Evolutionary conservation across 768 basidiomycete species (phyloP).

Genomic region (Gymnopilus dilepis): DNA sequence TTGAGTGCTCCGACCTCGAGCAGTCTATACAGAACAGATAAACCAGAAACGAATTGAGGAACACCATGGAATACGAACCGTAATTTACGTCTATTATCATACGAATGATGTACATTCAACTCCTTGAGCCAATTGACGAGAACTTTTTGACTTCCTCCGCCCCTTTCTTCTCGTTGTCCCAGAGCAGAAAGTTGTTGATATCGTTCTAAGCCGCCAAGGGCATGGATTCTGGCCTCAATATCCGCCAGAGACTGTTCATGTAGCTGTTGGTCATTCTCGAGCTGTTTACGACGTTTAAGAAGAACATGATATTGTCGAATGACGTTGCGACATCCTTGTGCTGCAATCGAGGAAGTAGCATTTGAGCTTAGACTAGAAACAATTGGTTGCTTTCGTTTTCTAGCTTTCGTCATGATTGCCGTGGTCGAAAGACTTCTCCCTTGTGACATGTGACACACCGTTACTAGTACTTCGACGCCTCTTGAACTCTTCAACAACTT

Average conservation of each 20-base stretch:
- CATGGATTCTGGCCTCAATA: conserved; percentile 66
- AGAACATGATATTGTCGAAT: conserved; percentile 86
- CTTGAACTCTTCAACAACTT: not conserved
- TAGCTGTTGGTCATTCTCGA: conserved; percentile 40
- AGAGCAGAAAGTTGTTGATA: conserved; percentile 86
- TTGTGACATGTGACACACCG: no score
- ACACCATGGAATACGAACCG: conserved; percentile 37
- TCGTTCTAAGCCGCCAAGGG: conserved; percentile 75
- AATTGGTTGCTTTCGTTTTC: conserved; percentile 43
- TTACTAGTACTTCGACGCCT: no score
- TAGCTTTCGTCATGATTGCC: conserved; percentile 40
- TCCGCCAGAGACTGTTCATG: conserved; percentile 44
- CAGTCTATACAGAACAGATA: conserved; percentile 51
- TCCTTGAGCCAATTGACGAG: conserved; percentile 78
- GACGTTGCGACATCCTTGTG: conserved; percentile 66
- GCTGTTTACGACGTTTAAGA: conserved; percentile 67
- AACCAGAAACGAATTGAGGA: not conserved
- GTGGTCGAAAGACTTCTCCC: not conserved
- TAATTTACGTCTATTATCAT: conserved; percentile 35
- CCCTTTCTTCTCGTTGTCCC: conserved; percentile 82
- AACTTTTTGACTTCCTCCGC: conserved; percentile 87
- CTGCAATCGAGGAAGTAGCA: conserved; percentile 48
- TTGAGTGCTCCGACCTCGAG: conserved; percentile 90
- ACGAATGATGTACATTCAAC: conserved; percentile 38
- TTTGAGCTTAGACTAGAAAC: conserved; percentile 19